Evolutionary conservation across 257 asterid species (phyloP), one percentile per base, ranked within the genome.

Genomic region (Solanum pennellii): DNA sequence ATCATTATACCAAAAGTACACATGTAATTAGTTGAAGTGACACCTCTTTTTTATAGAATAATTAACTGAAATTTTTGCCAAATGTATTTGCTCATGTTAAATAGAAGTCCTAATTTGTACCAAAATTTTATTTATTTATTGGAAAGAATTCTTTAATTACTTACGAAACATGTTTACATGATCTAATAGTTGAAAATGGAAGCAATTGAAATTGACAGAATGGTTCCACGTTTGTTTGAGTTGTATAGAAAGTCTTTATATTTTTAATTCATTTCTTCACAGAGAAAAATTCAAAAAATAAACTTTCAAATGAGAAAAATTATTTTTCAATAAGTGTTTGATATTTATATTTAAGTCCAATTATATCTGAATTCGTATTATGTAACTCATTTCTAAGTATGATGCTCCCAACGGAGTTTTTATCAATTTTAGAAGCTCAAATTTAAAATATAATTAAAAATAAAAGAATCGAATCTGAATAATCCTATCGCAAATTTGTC

Each of bases 401-500:
- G 20, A 6, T 15, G 21, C 37, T 66, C 7, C 10, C 10, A 66
- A 66, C 20, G 0, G 0, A 12, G 8, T 12, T 66, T 3, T 66
- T 66, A 6, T 27, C 20, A 27, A 25, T 13, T 25, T 27, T 20
- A 27, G 3, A 6, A 6, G 37, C 5, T 66, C 21, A 13, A 27
- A 66, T 0, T 3, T 7, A 0, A 62, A n/a, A 23, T 12, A 2
- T 66, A 0, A 66, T 25, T 66, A 66, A 66, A 35, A 13, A 0
- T 25, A 12, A 0, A 68, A 1, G 0, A 20, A 56, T 3, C 5
- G 3, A 0, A 27, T 29, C 10, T 0, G 23, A 27, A 68, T 18
- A 29, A 29, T 68, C 12, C 11, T 12, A 29, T 1, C 39, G 0
- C 39, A 0, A 0, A 62, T n/a, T 7, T 11, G 39, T 76, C 23